A percentile compares a stretch with the other conserved stretches of the same genome.
phyloP scores from a whole-genome alignment of 108 stramenopile genomes.

The Skeletonema costatum region DNA sequence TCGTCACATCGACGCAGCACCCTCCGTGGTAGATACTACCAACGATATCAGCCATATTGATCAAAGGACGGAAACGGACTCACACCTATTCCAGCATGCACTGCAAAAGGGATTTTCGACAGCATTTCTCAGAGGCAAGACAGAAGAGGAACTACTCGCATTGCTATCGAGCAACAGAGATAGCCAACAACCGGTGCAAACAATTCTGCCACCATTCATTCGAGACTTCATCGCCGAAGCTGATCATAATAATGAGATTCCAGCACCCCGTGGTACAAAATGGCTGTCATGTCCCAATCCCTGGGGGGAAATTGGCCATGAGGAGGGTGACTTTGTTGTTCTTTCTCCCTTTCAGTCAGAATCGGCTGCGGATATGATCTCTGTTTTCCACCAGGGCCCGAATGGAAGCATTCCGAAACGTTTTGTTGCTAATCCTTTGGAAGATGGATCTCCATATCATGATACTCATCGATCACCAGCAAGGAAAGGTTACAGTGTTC shows the following conservation, averaged over 20 bases:
- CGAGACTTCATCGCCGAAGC: constrained; percentile 28
- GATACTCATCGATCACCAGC: constrained; percentile 61
- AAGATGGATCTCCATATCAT: constrained; percentile 52
- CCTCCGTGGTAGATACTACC: background rate
- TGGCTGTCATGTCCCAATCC: constrained; percentile 68
- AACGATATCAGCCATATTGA: background rate
- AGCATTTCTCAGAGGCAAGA: constrained; percentile 3
- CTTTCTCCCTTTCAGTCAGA: constrained; percentile 53
- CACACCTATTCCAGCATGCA: background rate
- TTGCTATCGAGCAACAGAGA: background rate
- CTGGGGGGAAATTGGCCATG: constrained; percentile 66
- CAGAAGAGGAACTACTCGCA: background rate
- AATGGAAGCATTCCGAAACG: constrained; percentile 35
- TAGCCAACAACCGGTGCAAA: background rate
- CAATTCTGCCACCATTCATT: constrained; percentile 19
- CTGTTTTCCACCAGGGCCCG: constrained; percentile 20
- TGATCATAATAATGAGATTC: constrained; percentile 13
- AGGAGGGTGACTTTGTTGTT: constrained; percentile 67
- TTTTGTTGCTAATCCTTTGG: constrained; percentile 60
- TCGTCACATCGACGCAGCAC: background rate
- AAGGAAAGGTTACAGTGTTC: constrained; percentile 57
- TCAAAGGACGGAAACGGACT: background rate
- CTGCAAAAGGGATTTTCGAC: background rate
- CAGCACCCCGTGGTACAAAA: constrained; percentile 26
- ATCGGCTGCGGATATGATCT: constrained; percentile 36